Evolutionary conservation across 352 stramenopile species (phyloP), one percentile per base, ranked within the genome.

Genomic region (Globisporangium okanoganense): DNA sequence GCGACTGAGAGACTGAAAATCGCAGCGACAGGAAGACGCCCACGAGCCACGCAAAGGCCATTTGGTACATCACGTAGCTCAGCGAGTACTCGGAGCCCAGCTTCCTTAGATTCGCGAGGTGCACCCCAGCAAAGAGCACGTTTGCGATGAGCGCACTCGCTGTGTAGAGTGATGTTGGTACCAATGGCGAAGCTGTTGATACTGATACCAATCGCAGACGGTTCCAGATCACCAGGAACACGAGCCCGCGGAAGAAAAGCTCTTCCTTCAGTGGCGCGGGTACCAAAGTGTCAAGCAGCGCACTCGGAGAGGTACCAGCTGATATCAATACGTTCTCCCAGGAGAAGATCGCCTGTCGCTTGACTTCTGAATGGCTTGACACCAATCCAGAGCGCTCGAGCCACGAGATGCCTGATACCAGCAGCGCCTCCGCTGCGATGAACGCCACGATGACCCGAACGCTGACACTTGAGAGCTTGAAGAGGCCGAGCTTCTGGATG

Each of bases 201-300:
- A 47, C 31, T 18, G 58, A 67, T 16, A 50, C 52, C 25, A 54
- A 66, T 0, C 64, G 58, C 2, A 79, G 52, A 7, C 82, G 73
- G 52, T 88, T 84, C 33, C 82, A 70, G 0, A 67, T 53, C 16
- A 85, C 55, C n/a, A 84, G 60, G 18, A 80, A 57, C 5, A 88
- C 31, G n/a, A 76, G 31, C 16, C 73, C 77, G 55, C 82, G 77
- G 65, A 89, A 91, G 49, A 87, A 84, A 2, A 91, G 62, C 54
- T 91, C 82, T 62, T 91, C 79, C 47, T 73, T 70, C 24, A 77
- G 14, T 7, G 82, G 79, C 43, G 64, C 69, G 6, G 87, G 56
- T 5, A 87, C 12, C 7, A 90, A 49, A 6, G 59, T 55, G 31
- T 67, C 64, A 20, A 79, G 20, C 13, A 75, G 52, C 29, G 49